Base-by-base conservation (phyloP, 768 basidiomycete species). In the Pleurotus eryngii region DNA sequence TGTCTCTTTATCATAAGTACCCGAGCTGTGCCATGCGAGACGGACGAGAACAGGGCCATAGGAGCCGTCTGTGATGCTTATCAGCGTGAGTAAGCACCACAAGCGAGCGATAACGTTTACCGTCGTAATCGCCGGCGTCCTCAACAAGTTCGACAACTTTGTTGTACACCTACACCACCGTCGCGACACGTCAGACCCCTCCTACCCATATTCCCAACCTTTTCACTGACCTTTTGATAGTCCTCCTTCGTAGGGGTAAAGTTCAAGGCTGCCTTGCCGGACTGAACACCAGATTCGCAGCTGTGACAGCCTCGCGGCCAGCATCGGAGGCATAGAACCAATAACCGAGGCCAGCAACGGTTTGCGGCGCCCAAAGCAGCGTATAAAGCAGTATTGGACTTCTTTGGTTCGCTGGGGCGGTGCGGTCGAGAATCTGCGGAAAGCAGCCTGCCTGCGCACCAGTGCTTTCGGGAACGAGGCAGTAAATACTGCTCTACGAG, bases 1-100 rank as follows among this genome's bases (percentile, higher is more conserved):
- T 46, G 80, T 74, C 0, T 82, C 81, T 76, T 90, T 90, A 74
- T 96, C 92, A 64, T 91, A 95, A 1, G 95, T 97, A 50, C 95
- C 95, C 40, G 92, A 89, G n/a, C 86, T 66, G 72, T 97, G 95
- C 95, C 95, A 97, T 17, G 93, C 95, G 51, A 97, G 84, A 65
- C 95, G 91, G 55, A 97, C 78, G 57, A 95, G 66, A 53, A 96
- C 84, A 42, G 95, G 94, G 12, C 86, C 94, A 62, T 87, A 95
- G 3, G 91, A 93, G 18, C 93, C 93, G 67, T 95, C 91, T 94
- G 63, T 3, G 30, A 42, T 51, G 53, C 42, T 55, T 56, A 39
- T 65, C 57, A 65, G 59, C 30, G 39, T 40, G 43, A 46, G 60
- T 55, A 17, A 55, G 39, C 49, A 45, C n/a, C 20, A 18, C 26